Evolutionary conservation across 2,329 filamentous ascomycete species (phyloP), one percentile per base, ranked within the genome.

Genomic region (Colletotrichum sp.): DNA sequence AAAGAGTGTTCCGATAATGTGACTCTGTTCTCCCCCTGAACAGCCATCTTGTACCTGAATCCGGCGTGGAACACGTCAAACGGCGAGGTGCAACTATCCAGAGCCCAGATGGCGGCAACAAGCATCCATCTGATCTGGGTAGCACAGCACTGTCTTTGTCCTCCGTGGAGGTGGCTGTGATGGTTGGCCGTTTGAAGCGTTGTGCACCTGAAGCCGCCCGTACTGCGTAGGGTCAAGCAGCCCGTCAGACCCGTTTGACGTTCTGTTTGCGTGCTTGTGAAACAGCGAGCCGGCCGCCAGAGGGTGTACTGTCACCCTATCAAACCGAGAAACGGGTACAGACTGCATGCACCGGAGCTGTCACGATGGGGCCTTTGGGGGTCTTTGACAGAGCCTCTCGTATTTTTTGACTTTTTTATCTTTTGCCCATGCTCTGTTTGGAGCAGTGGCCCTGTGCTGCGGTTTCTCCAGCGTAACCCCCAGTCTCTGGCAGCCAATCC

Each of bases 241-340:
- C 36, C 71, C 66, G 71, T 52, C 71, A 62, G 71, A 34, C 71
- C 70, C 74, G 65, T 76, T 76, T 76, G 70, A 74, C 74, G 26
- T 74, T 59, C 70, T 74, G 64, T 65, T 73, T 76, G 60, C 64
- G 59, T 74, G 59, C 65, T 59, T 55, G 36, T 76, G 74, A 76
- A 76, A 76, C 74, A 64, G 63, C 39, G 59, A 74, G 16, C 28
- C 52, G 63, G 36, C 68, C 72, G 28, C 63, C 52, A 62, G 48
- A 71, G 68, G 22, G 52, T 71, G 68, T 62, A 65, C 26, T 52
- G 70, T 74, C 74, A 68, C 74, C 69, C 70, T 75, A 65, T 64
- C 73, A 75, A 39, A 69, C 70, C 57, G 63, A 68, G 36, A 68
- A 36, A 62, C 24, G 63, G 68, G 57, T 36, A 63, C 68, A 36